Evolutionary conservation across 306 rosid genomes (phyloP).

Genomic region (Senna tora): DNA sequence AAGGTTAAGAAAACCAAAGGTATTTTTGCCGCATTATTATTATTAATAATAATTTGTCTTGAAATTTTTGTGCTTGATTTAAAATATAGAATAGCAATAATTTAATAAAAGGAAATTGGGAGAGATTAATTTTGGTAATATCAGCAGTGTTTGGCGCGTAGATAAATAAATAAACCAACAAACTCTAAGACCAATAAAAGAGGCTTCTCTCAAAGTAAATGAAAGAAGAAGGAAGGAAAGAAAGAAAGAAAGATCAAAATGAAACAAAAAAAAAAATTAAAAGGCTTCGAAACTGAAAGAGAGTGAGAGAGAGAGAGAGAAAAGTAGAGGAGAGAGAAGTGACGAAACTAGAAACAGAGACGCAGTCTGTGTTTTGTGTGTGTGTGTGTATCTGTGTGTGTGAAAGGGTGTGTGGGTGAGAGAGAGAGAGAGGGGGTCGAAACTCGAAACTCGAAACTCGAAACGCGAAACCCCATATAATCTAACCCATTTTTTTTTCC

Average conservation of each 20-base stretch:
- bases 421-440: conserved; percentile 36
- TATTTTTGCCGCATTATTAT: no score
- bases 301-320: conserved; percentile 38
- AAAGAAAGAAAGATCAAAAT: conserved; percentile 30
- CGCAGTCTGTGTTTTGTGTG: conserved; percentile 30
- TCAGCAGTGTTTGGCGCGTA: conserved; percentile 59
- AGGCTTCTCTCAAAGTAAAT: conserved; percentile 29
- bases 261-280: conserved; percentile 32
- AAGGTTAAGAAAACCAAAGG: no score
- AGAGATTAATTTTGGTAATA: conserved; percentile 20
- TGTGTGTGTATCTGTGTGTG: neutral
- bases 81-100: neutral
- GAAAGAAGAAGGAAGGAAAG: conserved; percentile 14
- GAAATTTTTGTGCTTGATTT: neutral
- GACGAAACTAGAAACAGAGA: conserved; percentile 48
- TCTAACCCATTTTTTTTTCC: conserved; percentile 43
- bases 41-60: neutral
- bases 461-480: conserved; percentile 50
- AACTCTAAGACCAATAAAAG: conserved; percentile 38
- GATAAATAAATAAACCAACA: conserved; percentile 49
- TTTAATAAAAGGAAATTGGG: no score
- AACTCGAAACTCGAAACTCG: no score
- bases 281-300: conserved; percentile 49
- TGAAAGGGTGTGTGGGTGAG: neutral
- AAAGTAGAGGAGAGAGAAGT: conserved; percentile 38